Evolutionary conservation across 2,329 filamentous ascomycete genomes (phyloP), one percentile per base, ranked within the genome.

Genomic region (Venturia oleaginea): DNA sequence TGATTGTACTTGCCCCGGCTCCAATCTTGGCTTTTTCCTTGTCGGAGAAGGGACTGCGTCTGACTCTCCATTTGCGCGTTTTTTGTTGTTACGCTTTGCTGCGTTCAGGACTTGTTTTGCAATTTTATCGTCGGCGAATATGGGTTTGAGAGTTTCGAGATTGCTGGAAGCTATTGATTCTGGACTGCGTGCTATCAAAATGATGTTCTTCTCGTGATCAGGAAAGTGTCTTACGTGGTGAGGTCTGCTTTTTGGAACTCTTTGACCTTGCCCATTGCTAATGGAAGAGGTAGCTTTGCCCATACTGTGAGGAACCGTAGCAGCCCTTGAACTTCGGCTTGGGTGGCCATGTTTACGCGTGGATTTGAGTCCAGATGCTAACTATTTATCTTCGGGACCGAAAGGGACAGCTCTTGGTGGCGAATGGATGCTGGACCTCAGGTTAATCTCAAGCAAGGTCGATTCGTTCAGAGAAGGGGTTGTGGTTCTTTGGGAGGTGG

Each of bases 291-390:
- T 0, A 86, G 68, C 69, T 84, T 85, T 37, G 79, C 79, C 68
- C 86, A 83, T 72, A 84, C 79, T 0, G 81, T 81, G 30, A 86
- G 74, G 67, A 86, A 86, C 15, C 83, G 81, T 40, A 86, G 74
- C 17, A 86, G 71, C 17, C 73, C 68, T 70, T 81, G 79, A 5
- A 81, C 68, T 54, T 79, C 74, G 32, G 40, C 55, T 63, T 62
- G 30, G 30, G 40, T 62, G 7, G 64, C 30, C 64, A 65, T 65
- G 17, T 3, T 27, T 13, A 54, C 30, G 42, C 24, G 15, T 24
- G 13, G 7, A 17, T 3, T 46, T n/a, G 57, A 32, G 22, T 57
- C 11, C 7, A 19, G 11, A 57, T 57, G 10, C 38, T 34, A 48
- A 19, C 43, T 48, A 17, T 5, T 48, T n/a, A 24, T 24, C 38